These are phyloP conservation scores for Pseudoscleropodium purum DNA, from an alignment of 225 moss, liverwort and hornwort species.

Conservation along the genomic window DNA sequence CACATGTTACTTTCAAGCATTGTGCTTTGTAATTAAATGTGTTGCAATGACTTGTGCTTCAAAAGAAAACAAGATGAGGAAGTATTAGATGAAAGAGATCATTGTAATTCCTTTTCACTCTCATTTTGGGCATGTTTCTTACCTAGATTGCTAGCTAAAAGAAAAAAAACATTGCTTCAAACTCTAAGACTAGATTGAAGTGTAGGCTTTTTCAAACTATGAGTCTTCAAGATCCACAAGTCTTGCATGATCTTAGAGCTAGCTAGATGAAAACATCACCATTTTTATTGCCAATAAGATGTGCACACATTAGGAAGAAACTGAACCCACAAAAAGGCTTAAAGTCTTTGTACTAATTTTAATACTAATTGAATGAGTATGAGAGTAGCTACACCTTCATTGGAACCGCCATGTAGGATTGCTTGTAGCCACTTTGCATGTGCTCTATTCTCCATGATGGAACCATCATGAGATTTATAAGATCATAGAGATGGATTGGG, in stretches of 20 bases:
- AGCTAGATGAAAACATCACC: neutral
- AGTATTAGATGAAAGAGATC: rapidly evolving
- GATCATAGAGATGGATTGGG: too few species aligned
- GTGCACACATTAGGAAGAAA: neutral
- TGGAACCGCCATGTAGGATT: too few species aligned
- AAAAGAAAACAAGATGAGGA: neutral
- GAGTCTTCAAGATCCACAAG: neutral
- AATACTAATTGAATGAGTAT: too few species aligned
- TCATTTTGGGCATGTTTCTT: neutral
- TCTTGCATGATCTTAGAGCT: neutral
- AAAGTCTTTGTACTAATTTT: too few species aligned
- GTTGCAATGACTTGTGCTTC: neutral
- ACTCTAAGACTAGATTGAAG: neutral
- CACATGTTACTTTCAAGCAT: neutral
- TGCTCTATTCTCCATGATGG: too few species aligned
- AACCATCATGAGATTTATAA: too few species aligned
- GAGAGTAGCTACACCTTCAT: too few species aligned
- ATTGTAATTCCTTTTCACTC: neutral
- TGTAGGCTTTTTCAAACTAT: too few species aligned
- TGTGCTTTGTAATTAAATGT: neutral
- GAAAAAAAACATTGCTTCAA: neutral
- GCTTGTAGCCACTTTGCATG: too few species aligned
- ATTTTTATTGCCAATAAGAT: neutral
- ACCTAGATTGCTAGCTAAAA: neutral
- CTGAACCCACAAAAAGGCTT: too few species aligned